Evolutionary conservation across 148 eudicot species (phyloP).

Genomic region (Tetragonia tetragonoides): DNA sequence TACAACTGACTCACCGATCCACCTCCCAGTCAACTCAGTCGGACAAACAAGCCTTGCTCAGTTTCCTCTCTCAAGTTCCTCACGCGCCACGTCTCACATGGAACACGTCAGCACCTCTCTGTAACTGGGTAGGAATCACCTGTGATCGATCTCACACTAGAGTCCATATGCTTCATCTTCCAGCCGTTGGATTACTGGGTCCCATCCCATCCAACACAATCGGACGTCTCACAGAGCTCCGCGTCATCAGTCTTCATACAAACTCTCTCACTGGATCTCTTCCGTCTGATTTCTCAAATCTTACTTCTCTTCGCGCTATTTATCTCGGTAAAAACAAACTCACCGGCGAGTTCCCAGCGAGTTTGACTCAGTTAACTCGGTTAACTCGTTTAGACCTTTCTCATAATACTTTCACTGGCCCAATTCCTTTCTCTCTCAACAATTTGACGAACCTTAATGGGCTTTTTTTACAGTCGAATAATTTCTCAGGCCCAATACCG

Average conservation of each 20-base stretch:
- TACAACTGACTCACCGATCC: background rate
- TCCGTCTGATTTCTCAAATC: slow-evolving; percentile 54
- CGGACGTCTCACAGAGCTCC: slow-evolving; percentile 36
- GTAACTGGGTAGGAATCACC: slow-evolving; percentile 68
- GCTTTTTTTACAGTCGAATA: slow-evolving; percentile 52
- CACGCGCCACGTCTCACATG: slow-evolving; percentile 61
- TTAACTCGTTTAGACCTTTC: slow-evolving; percentile 66
- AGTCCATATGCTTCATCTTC: slow-evolving; percentile 57
- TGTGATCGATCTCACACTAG: slow-evolving; percentile 48
- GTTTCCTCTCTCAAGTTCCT: slow-evolving; percentile 50
- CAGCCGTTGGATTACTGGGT: slow-evolving; percentile 66
- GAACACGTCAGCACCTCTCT: slow-evolving; percentile 54
- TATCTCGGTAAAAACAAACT: slow-evolving; percentile 60
- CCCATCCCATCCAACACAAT: slow-evolving; percentile 46
- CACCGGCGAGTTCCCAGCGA: slow-evolving; percentile 59
- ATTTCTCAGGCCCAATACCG: slow-evolving; percentile 60
- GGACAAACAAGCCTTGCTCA: slow-evolving; percentile 65
- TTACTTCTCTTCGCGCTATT: slow-evolving; percentile 48
- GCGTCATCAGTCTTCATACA: slow-evolving; percentile 45
- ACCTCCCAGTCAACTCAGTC: slow-evolving; percentile 53
- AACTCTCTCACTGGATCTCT: slow-evolving; percentile 42
- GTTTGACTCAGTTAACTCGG: slow-evolving; percentile 43
- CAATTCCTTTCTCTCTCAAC: slow-evolving; percentile 66
- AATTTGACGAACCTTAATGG: slow-evolving; percentile 51
- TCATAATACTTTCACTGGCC: slow-evolving; percentile 52